Evolutionary conservation across 1,284 basidiomycete genomes (phyloP), one percentile per base, ranked within the genome.

Genomic region (Ceratobasidium sp.): DNA sequence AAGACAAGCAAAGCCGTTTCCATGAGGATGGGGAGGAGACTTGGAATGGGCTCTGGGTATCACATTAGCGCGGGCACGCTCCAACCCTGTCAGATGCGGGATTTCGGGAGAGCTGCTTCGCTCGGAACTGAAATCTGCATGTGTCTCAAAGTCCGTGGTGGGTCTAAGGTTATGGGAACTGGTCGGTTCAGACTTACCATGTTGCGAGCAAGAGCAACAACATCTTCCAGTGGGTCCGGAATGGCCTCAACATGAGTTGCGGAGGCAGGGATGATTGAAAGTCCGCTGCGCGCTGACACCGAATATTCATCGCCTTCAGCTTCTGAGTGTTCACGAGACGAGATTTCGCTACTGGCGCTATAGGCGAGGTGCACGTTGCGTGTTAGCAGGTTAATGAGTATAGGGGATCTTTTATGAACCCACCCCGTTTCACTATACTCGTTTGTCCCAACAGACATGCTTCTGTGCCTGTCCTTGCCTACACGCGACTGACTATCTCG

Each of bases 391-490:
- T 48, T 71, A 36, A 40, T 42, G 40, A 38, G 33, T 49, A 71
- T 71, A 54, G 44, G 46, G 46, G 42, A 61, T 54, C 23, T 48
- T 6, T 30, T 25, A 12, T 49, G 58, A 33, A 71, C 69, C 36
- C 48, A 71, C 69, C 69, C 69, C 69, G 69, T 61, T 71, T 71
- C 69, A 71, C 42, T 66, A 49, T 36, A 33, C 21, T 66, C 63
- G 49, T 44, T 59, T 61, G 46, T 71, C 23, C 48, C 69, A 53
- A 61, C 48, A 40, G 69, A 71, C 58, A 53, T 40, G 58, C 69
- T 70, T 58, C 69, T 71, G 23, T 59, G 44, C 25, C 44, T 53
- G 46, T 71, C 54, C 44, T 60, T 71, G 46, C 46, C 12, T 53
- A 25, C 58, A 61, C 48, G 58, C 25, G 69, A 71, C 25, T 21